A percentile compares a stretch with the other conserved stretches of the same genome.
These are phyloP conservation scores for Mrakia frigida DNA, from an alignment of 768 basidiomycete genomes.

Conservation along the genomic window DNA sequence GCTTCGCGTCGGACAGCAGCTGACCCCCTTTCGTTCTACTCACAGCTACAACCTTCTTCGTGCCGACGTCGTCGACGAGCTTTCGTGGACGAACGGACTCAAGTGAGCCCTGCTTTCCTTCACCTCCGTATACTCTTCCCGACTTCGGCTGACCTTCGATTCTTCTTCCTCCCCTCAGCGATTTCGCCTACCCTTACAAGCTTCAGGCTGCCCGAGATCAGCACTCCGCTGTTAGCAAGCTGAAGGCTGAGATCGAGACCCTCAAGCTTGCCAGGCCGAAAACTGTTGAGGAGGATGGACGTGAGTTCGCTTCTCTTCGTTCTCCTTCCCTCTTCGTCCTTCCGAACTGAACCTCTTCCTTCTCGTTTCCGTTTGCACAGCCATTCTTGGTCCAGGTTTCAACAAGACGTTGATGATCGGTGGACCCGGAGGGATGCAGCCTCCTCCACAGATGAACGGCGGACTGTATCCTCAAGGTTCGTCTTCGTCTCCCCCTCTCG, in stretches of 20 bases:
- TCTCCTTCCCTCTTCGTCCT: not conserved
- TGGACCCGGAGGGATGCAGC: slow-evolving; percentile 8
- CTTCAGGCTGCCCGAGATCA: slow-evolving; percentile 72
- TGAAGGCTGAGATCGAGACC: slow-evolving; percentile 27
- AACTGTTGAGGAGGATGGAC: slow-evolving; percentile 30
- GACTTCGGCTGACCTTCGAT: not conserved
- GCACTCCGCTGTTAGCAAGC: slow-evolving; percentile 37
- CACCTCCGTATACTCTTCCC: not conserved
- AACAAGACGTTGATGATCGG: slow-evolving; percentile 30
- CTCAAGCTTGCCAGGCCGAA: slow-evolving; percentile 32
- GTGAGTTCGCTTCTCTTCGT: slow-evolving; percentile 6
- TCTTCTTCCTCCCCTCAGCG: slow-evolving; percentile 42
- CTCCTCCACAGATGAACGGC: slow-evolving; percentile 23
- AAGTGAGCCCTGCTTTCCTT: slow-evolving; percentile 44
- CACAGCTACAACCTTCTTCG: slow-evolving; percentile 78
- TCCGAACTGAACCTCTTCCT: not conserved
- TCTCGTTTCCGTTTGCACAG: not conserved
- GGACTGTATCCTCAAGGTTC: slow-evolving; percentile 6
- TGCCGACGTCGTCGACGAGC: slow-evolving; percentile 84
- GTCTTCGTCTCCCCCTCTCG: not conserved
- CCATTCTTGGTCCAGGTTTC: slow-evolving; percentile 30
- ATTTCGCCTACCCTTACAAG: slow-evolving; percentile 96
- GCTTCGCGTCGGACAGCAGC: too few relatives aligned
- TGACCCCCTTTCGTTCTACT: too few relatives aligned
- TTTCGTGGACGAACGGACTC: slow-evolving; percentile 92